Percentiles rank a stretch among this genome's conserved stretches.
phyloP scores from a whole-genome alignment of 1,139 yeast species.

The Sugiyamaella pinicola region DNA sequence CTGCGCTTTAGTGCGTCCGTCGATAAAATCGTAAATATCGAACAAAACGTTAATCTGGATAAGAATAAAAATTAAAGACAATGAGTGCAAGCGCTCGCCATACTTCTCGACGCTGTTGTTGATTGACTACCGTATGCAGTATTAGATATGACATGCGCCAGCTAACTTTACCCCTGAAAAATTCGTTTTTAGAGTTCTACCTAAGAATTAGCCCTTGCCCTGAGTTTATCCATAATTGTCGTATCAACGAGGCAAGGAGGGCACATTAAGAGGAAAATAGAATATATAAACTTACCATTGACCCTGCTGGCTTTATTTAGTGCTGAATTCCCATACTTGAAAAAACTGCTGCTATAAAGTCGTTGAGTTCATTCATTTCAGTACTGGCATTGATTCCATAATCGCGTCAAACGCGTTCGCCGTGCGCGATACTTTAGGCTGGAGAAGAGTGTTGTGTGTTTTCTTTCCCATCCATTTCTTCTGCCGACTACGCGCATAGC shows the following conservation, averaged over 20 bases:
- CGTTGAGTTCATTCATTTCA: too few relatives aligned
- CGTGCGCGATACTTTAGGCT: background rate
- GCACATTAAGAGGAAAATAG: too few relatives aligned
- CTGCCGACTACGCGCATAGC: background rate
- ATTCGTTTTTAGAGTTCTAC: background rate
- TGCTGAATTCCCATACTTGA: too few relatives aligned
- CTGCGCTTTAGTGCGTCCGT: too few relatives aligned
- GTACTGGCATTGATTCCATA: too few relatives aligned
- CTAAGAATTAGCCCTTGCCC: background rate
- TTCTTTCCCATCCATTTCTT: background rate
- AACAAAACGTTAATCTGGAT: too few relatives aligned
- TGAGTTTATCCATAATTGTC: background rate
- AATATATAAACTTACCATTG: background rate
- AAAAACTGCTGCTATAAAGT: too few relatives aligned
- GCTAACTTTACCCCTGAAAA: conserved; percentile 9
- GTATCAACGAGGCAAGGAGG: too few relatives aligned
- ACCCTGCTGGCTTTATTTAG: background rate
- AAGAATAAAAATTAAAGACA: background rate
- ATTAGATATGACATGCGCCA: background rate
- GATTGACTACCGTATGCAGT: conserved; percentile 9
- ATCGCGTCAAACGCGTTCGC: conserved; percentile 3
- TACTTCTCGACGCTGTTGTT: conserved; percentile 5
- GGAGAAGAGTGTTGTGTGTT: too few relatives aligned
- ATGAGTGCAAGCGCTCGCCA: background rate
- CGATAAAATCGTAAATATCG: too few relatives aligned